A percentile compares a stretch with the other conserved stretches of the same genome.
phyloP scores from a whole-genome alignment of 495 filamentous ascomycete species.

The Neurospora sp. region DNA sequence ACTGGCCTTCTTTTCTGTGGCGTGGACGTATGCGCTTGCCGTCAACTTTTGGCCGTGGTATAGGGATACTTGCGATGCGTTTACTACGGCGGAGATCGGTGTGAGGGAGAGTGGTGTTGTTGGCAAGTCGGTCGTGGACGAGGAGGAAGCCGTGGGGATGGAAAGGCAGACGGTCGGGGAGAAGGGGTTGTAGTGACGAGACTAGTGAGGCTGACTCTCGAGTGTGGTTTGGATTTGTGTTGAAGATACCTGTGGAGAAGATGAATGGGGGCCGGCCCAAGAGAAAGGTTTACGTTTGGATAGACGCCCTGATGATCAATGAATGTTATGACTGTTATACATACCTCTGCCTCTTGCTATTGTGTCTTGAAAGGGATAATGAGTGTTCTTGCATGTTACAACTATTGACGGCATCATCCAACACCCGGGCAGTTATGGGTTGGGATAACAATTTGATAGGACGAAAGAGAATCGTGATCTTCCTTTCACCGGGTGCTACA shows the following conservation, averaged over 20 bases:
- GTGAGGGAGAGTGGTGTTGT: constrained; percentile 18
- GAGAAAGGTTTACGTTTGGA: neutral
- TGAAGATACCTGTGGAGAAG: neutral
- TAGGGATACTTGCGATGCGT: constrained; percentile 47
- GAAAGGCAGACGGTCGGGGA: constrained; percentile 2
- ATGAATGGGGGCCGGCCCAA: neutral
- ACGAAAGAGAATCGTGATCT: neutral
- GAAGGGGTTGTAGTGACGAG: neutral
- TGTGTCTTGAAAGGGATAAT: neutral
- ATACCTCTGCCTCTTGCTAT: neutral
- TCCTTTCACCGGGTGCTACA: neutral
- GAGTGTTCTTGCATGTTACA: neutral
- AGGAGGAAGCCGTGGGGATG: constrained; percentile 14
- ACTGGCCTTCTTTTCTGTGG: constrained; percentile 29
- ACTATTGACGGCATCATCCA: neutral
- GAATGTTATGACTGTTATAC: neutral
- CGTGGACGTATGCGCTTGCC: constrained; percentile 27
- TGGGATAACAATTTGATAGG: neutral
- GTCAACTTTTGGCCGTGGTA: constrained; percentile 54
- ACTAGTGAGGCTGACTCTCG: neutral
- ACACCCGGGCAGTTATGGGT: neutral
- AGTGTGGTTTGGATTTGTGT: neutral
- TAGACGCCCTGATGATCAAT: neutral
- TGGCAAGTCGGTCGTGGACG: constrained; percentile 18
- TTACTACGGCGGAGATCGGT: constrained; percentile 44